Percentiles rank a stretch among this genome's conserved stretches.
Conservation (phyloP, 225 moss, liverwort and hornwort species). For the Antitrichia curtipendula region DNA sequence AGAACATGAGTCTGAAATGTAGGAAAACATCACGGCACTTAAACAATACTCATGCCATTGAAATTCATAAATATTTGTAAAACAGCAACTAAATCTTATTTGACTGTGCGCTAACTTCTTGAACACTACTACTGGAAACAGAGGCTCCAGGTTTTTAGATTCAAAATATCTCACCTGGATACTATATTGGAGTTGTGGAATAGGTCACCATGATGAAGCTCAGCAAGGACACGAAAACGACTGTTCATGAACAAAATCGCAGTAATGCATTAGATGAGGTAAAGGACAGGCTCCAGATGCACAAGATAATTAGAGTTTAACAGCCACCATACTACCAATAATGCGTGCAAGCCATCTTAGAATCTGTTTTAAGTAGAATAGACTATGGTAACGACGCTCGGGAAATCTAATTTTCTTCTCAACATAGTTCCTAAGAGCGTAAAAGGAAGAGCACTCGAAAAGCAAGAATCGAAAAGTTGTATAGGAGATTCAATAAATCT, state of each 20-base stretch:
- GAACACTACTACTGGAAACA: background rate
- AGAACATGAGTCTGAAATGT: background rate
- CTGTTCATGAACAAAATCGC: slow-evolving; percentile 2
- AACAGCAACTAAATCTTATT: background rate
- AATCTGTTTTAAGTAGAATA: too few relatives aligned
- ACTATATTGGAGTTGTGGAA: slow-evolving; percentile 80
- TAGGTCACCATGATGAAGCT: slow-evolving; percentile 80
- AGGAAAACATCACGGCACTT: background rate
- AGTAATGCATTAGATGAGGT: background rate
- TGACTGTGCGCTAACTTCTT: background rate
- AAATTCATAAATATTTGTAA: background rate
- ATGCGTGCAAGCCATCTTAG: too few relatives aligned
- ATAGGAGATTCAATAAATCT: background rate
- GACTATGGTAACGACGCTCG: background rate
- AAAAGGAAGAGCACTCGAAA: background rate
- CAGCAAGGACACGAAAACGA: slow-evolving; percentile 74
- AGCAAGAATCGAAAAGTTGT: background rate
- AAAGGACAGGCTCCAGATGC: background rate
- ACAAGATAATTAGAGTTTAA: background rate
- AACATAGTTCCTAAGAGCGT: background rate
- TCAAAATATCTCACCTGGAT: slow-evolving; percentile 44
- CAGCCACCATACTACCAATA: background rate
- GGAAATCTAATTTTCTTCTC: background rate
- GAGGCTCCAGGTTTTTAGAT: background rate
- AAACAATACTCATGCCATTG: background rate